phyloP scores from a whole-genome alignment of 441 rosid species.

The Gossypium schwendimanii region DNA sequence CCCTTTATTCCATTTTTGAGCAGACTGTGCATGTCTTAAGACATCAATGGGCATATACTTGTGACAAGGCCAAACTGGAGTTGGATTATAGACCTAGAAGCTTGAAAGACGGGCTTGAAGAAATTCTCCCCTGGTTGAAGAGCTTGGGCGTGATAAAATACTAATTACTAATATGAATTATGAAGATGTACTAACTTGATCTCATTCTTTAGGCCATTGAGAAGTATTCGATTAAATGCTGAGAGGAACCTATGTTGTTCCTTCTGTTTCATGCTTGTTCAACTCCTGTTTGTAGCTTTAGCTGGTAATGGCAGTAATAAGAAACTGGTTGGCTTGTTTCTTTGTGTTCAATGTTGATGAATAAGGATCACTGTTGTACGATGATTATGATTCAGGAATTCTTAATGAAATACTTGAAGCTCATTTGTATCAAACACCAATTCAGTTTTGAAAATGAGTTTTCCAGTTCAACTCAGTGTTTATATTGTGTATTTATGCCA shows the following conservation, averaged over 20 bases:
- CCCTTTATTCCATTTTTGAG: conserved; percentile 10
- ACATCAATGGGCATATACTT: conserved; percentile 82
- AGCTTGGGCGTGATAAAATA: conserved; percentile 50
- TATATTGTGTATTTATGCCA: neutral
- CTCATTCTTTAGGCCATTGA: neutral
- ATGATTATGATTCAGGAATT: neutral
- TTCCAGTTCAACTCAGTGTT: neutral
- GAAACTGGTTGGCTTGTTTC: neutral
- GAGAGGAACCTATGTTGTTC: neutral
- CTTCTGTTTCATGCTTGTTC: neutral
- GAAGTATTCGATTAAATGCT: neutral
- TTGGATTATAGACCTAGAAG: conserved; percentile 66
- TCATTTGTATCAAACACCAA: neutral
- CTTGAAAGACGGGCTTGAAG: conserved; percentile 71
- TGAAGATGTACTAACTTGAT: neutral
- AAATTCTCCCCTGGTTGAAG: conserved; percentile 75
- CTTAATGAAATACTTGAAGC: neutral
- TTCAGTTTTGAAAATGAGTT: neutral
- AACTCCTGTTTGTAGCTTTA: neutral
- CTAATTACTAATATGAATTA: conserved; percentile 20
- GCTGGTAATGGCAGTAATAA: neutral
- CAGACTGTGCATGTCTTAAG: conserved; percentile 62
- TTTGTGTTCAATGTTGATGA: neutral
- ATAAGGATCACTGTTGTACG: neutral
- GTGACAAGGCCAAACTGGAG: conserved; percentile 71